phyloP scores from a whole-genome alignment of 495 filamentous ascomycete species.

The Xylaria curta region DNA sequence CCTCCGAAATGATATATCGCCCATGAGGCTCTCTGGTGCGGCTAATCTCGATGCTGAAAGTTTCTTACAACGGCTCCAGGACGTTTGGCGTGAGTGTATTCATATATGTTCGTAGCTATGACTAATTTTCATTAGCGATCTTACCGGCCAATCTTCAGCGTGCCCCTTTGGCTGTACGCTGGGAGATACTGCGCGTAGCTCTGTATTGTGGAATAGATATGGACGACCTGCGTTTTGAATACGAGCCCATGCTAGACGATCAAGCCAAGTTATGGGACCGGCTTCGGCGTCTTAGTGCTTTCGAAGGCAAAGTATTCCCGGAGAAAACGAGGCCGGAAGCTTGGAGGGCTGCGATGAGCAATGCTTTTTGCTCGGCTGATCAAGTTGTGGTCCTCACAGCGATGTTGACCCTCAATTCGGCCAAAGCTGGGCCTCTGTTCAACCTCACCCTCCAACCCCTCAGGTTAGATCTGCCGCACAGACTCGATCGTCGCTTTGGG shows the following conservation, averaged over 20 bases:
- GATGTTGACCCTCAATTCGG: constrained; percentile 40
- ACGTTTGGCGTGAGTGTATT: constrained; percentile 40
- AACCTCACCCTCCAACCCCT: constrained; percentile 48
- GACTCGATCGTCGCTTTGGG: constrained; percentile 54
- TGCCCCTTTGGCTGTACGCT: constrained; percentile 51
- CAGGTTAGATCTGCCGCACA: constrained; percentile 47
- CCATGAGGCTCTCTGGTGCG: neutral
- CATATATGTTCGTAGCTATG: neutral
- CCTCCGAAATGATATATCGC: neutral
- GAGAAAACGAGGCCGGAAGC: constrained; percentile 44
- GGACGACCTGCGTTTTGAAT: constrained; percentile 38
- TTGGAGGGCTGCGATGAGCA: constrained; percentile 44
- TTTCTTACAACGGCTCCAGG: constrained; percentile 31
- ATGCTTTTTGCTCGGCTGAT: constrained; percentile 40
- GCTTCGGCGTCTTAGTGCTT: constrained; percentile 40
- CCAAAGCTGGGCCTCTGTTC: constrained; percentile 44
- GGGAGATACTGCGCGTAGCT: constrained; percentile 54
- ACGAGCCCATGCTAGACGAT: constrained; percentile 46
- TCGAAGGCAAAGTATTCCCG: constrained; percentile 50
- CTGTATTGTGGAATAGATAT: constrained; percentile 49
- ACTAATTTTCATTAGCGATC: constrained; percentile 40
- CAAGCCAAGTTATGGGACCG: constrained; percentile 43
- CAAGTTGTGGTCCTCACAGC: constrained; percentile 47
- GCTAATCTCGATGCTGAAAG: constrained; percentile 7
- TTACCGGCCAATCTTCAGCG: constrained; percentile 44